Evolutionary conservation across 345 rosid genomes (phyloP).

Genomic region (Ceriops tagal): DNA sequence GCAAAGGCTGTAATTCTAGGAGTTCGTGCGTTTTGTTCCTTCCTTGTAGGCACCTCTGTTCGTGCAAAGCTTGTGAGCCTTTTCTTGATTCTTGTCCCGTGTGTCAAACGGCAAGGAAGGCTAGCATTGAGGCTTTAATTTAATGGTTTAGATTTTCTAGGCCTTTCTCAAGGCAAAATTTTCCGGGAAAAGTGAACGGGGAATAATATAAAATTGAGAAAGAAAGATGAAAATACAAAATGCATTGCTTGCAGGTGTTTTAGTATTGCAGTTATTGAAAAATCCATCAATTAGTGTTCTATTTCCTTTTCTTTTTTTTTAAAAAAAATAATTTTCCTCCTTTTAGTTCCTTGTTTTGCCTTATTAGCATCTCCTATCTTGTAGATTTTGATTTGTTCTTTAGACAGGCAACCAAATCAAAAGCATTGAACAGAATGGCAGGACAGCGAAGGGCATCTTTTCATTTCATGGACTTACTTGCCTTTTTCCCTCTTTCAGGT

Average conservation of each 20-base stretch:
- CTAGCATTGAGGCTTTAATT: constrained; percentile 58
- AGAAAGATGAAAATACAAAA: constrained; percentile 6
- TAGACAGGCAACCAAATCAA: constrained; percentile 2
- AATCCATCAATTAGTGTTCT: background rate
- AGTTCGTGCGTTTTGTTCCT: constrained; percentile 67
- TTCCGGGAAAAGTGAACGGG: constrained; percentile 28
- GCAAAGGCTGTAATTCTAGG: constrained; percentile 51
- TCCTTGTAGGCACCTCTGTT: constrained; percentile 90
- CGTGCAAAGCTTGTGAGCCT: constrained; percentile 58
- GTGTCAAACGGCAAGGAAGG: constrained; percentile 64
- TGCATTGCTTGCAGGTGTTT: background rate
- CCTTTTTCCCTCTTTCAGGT: background rate
- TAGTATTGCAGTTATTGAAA: background rate
- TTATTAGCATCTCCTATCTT: constrained; percentile 14
- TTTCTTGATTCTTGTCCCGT: constrained; percentile 63
- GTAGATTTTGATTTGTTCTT: constrained; percentile 18
- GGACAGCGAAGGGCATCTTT: constrained; percentile 22
- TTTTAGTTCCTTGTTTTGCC: background rate
- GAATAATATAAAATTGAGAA: background rate
- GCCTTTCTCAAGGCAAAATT: background rate
- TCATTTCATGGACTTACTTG: constrained; percentile 12
- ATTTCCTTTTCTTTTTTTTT: background rate
- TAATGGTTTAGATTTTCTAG: constrained; percentile 28
- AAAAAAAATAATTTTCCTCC: no score
- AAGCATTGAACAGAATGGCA: constrained; percentile 23